Base-by-base conservation (phyloP, 2,329 filamentous ascomycete genomes). In the Leptographium wingfieldii region DNA sequence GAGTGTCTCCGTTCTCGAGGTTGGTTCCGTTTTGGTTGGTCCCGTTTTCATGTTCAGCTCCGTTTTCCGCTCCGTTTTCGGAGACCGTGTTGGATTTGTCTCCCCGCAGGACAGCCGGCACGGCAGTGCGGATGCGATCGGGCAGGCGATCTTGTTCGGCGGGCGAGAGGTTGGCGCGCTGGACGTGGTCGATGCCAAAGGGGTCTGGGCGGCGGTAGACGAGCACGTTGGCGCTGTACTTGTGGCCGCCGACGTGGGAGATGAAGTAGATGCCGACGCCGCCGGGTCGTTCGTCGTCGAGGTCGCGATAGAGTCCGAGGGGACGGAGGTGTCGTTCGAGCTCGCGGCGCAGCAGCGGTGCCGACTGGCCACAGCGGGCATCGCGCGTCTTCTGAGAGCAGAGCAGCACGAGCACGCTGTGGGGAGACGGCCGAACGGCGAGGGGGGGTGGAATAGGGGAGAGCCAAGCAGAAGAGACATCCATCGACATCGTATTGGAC, bases 211-310 rank as follows among this genome's bases (percentile, higher is more conserved):
- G 80, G 11, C 94, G 82, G 72, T 99, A 97, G 1, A 99, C 79
- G 77, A 99, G 88, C 66, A 97, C 84, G 68, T 99, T 99, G 33
- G 94, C 94, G 55, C 86, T 85, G 74, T 95, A 97, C 76, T 96
- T 96, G 77, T 99, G 94, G 0, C 94, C 94, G 33, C 94, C 94
- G 3, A 96, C 91, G 69, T 99, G 94, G 66, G 85, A 92, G 69
- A 97, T 95, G 70, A 96, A 97, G 74, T 96, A 96, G 65, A 99
- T 89, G 0, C 90, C 92, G 6, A 96, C 92, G 14, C 94, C 94
- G 12, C 92, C 92, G 0, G 92, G 90, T 61, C 94, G 77, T 71
- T 91, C 85, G 70, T 99, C 94, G 69, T 95, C 84, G 55, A 94
- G 74, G 69, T 97, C 92, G 35, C 94, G 85, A 71, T 87, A 92